A percentile compares a stretch with the other conserved stretches of the same genome.
These are phyloP conservation scores for Citrus sinensis DNA, from an alignment of 345 rosid species.

Conservation along the genomic window DVS_A1.0 CM039163.1:52120501-52121000, in stretches of 20 bases:
- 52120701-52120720: no score
- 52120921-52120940: neutral
- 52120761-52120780: neutral
- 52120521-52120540: no score
- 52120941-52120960: no score
- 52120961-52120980: neutral
- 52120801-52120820: constrained; percentile 13
- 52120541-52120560: no score
- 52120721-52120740: no score
- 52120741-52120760: neutral
- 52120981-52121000: neutral
- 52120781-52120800: constrained; percentile 15
- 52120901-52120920: neutral
- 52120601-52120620: neutral
- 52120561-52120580: neutral
- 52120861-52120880: constrained; percentile 45
- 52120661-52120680: constrained; percentile 28
- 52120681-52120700: no score
- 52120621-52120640: neutral
- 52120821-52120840: constrained; percentile 33
- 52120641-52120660: constrained; percentile 27
- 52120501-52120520: no score
- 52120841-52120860: constrained; percentile 44
- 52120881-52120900: constrained; percentile 35
- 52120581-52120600: neutral